A percentile compares a stretch with the other conserved stretches of the same genome.
Evolutionary conservation across 306 rosid species (phyloP).

Genomic region (Alnus rubra): DNA sequence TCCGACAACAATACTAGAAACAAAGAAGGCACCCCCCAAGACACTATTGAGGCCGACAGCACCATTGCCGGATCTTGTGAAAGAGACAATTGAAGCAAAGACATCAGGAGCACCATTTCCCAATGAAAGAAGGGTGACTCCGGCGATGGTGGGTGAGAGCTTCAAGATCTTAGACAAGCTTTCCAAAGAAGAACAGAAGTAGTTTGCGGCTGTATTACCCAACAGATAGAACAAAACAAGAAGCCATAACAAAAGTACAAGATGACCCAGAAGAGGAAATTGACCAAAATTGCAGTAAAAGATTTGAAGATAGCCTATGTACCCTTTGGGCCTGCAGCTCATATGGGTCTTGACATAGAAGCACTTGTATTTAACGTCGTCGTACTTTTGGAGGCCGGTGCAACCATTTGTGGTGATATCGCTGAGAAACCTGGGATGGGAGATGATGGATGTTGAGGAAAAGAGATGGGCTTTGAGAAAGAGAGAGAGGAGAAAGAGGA

Average conservation of each 20-base stretch:
- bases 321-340: slow-evolving; percentile 61
- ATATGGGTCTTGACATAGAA: slow-evolving; percentile 38
- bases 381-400: slow-evolving; percentile 34
- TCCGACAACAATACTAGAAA: slow-evolving; percentile 66
- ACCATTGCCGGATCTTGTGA: slow-evolving; percentile 53
- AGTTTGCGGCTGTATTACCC: slow-evolving; percentile 82
- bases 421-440: slow-evolving; percentile 17
- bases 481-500: slow-evolving; percentile 39
- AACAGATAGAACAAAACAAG: slow-evolving; percentile 67
- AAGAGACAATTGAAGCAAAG: slow-evolving; percentile 50
- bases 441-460: slow-evolving; percentile 15
- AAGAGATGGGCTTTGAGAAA: slow-evolving; percentile 25
- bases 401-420: slow-evolving; percentile 42
- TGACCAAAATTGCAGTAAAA: slow-evolving; percentile 60
- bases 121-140: slow-evolving; percentile 80
- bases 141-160: slow-evolving; percentile 86
- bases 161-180: slow-evolving; percentile 58
- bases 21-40: slow-evolving; percentile 76
- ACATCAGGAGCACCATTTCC: slow-evolving; percentile 60
- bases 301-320: slow-evolving; percentile 65
- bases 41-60: slow-evolving; percentile 70
- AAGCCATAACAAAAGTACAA: slow-evolving; percentile 58
- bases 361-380: slow-evolving; percentile 51
- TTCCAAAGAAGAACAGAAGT: slow-evolving; percentile 71
- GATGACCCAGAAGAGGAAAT: slow-evolving; percentile 44